These are phyloP conservation scores for Pythium dissimile DNA, from an alignment of 352 stramenopile genomes.

Conservation along the genomic window DNA sequence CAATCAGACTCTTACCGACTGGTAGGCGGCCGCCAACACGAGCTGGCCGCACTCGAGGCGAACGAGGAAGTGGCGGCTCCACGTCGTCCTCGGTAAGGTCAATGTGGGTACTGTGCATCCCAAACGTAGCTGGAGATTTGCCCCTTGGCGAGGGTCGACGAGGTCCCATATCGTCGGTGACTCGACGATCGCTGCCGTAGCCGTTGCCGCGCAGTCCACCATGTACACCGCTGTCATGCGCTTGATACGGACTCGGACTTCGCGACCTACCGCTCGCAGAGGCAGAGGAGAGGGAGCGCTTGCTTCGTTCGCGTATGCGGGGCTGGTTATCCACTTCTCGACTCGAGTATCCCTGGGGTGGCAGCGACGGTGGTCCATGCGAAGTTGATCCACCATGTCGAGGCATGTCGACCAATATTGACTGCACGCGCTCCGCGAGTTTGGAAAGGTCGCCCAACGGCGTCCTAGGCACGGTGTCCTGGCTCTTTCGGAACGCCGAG, in stretches of 20 bases:
- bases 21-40: neutral
- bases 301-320: slow-evolving; percentile 2
- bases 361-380: neutral
- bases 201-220: neutral
- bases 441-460: slow-evolving; percentile 16
- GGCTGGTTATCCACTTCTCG: neutral
- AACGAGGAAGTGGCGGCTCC: neutral
- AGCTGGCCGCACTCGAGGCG: slow-evolving; percentile 8
- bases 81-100: slow-evolving; percentile 15
- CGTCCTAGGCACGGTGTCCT: slow-evolving; percentile 13
- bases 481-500: slow-evolving; percentile 36
- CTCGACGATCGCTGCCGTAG: slow-evolving; percentile 1
- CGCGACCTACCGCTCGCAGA: slow-evolving; percentile 10
- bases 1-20: neutral
- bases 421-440: slow-evolving; percentile 17
- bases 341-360: neutral
- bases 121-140: neutral
- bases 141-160: neutral
- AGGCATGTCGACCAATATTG: slow-evolving; percentile 11
- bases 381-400: neutral
- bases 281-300: neutral
- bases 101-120: neutral
- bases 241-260: slow-evolving; percentile 17
- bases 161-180: neutral
- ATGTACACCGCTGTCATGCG: neutral